A percentile compares a stretch with the other conserved stretches of the same genome.
These are phyloP conservation scores for Penicillium taxi DNA, from an alignment of 495 filamentous ascomycete genomes.

Conservation along the genomic window DNA sequence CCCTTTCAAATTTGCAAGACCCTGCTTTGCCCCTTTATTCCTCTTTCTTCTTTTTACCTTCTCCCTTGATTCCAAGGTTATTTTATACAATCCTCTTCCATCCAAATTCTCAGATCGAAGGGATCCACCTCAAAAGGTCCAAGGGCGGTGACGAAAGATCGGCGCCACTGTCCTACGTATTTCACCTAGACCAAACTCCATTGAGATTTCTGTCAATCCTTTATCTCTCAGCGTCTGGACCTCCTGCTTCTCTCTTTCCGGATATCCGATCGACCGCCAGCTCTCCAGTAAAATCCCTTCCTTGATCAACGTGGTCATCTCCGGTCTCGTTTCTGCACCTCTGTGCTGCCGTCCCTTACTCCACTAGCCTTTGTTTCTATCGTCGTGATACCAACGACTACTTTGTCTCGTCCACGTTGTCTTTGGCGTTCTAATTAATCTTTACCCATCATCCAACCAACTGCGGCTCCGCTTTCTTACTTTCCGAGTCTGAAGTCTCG, in stretches of 20 bases:
- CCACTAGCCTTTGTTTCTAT: slow-evolving; percentile 16
- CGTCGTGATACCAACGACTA: slow-evolving; percentile 14
- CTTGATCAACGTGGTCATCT: slow-evolving; percentile 26
- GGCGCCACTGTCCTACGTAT: slow-evolving; percentile 13
- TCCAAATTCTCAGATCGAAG: too few relatives aligned
- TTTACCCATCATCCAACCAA: slow-evolving; percentile 3
- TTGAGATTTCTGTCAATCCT: slow-evolving; percentile 10
- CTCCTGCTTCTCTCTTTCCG: slow-evolving; percentile 1
- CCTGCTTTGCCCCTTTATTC: too few relatives aligned
- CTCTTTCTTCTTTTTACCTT: too few relatives aligned
- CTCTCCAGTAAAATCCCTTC: slow-evolving; percentile 31
- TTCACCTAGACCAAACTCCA: slow-evolving; percentile 3
- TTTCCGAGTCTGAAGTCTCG: slow-evolving; percentile 28
- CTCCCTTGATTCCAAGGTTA: too few relatives aligned
- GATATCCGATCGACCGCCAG: slow-evolving; percentile 12
- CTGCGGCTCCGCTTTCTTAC: slow-evolving; percentile 20
- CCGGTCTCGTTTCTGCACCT: slow-evolving; percentile 5
- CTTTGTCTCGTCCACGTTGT: slow-evolving; percentile 2
- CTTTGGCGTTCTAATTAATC: slow-evolving; percentile 6
- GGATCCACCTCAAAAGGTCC: too few relatives aligned
- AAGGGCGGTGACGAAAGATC: slow-evolving; percentile 24
- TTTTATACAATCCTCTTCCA: too few relatives aligned
- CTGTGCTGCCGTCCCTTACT: slow-evolving; percentile 1
- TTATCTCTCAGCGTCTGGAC: slow-evolving; percentile 14
- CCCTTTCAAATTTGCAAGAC: too few relatives aligned